Conservation (phyloP, 1,284 basidiomycete species). For the Sanghuangporus sanghuang region DNA sequence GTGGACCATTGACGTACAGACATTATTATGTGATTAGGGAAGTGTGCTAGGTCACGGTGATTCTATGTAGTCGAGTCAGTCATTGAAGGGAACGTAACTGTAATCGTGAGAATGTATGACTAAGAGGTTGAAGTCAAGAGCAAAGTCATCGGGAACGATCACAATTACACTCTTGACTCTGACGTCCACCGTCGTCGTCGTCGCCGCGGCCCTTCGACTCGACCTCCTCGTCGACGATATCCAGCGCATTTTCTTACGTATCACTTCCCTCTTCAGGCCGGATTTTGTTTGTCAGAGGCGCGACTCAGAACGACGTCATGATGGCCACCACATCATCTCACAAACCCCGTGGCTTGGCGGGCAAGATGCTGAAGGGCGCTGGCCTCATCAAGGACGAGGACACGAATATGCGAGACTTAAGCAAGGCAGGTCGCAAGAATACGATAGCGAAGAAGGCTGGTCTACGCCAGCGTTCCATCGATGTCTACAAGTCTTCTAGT, state of each 20-base stretch:
- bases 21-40: background rate
- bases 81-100: too few relatives aligned
- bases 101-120: background rate
- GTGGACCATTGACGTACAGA: constrained; percentile 9
- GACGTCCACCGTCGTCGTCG: constrained; percentile 6
- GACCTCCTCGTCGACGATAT: background rate
- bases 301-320: background rate
- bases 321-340: constrained; percentile 21
- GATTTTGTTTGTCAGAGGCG: background rate
- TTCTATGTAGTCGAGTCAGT: background rate
- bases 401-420: constrained; percentile 63
- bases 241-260: background rate
- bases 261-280: background rate
- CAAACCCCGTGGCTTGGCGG: constrained; percentile 49
- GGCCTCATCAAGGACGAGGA: constrained; percentile 61
- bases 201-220: background rate
- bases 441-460: constrained; percentile 40
- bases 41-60: background rate
- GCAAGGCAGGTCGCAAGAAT: constrained; percentile 61
- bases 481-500: constrained; percentile 46
- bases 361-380: constrained; percentile 56
- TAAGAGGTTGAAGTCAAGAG: background rate
- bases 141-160: constrained; percentile 6
- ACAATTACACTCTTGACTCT: background rate
- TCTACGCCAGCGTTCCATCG: constrained; percentile 53